Evolutionary conservation across 768 basidiomycete species (phyloP).

Genomic region (Coprinellus micaceus): DNA sequence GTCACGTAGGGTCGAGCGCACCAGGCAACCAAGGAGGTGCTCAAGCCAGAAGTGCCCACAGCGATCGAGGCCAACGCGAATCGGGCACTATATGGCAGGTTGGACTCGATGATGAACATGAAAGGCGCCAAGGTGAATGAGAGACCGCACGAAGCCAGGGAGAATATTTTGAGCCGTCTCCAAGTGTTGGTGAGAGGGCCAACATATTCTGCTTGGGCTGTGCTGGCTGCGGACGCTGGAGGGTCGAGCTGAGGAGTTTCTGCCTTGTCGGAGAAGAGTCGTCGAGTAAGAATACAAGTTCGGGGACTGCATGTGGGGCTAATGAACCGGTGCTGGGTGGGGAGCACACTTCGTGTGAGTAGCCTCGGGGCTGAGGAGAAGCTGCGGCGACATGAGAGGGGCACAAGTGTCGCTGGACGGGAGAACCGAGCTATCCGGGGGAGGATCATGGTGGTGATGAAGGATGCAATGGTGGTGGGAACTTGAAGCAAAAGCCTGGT

Average conservation of each 20-base stretch:
- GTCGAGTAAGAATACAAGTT: constrained; percentile 7
- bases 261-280: constrained; percentile 11
- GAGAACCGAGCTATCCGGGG: background rate
- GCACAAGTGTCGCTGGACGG: background rate
- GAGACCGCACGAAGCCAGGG: constrained; percentile 70
- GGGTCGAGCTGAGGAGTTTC: constrained; percentile 9
- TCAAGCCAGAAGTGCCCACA: constrained; percentile 65
- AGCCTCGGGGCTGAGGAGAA: background rate
- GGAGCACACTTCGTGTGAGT: background rate
- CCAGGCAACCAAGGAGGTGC: constrained; percentile 71
- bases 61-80: constrained; percentile 66
- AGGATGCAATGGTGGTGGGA: no score
- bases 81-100: constrained; percentile 67
- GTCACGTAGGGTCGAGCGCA: constrained; percentile 74
- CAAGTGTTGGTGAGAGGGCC: constrained; percentile 75
- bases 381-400: background rate
- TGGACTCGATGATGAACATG: constrained; percentile 77
- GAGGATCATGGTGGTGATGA: constrained; percentile 11
- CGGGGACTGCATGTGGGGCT: background rate
- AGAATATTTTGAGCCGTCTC: constrained; percentile 78
- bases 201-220: constrained; percentile 45
- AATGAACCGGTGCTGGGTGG: background rate
- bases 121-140: constrained; percentile 71
- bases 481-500: background rate
- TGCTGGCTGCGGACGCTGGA: background rate